Evolutionary conservation across 768 basidiomycete species (phyloP), one percentile per base, ranked within the genome.

Genomic region (Hirschioporus abietinus): DNA sequence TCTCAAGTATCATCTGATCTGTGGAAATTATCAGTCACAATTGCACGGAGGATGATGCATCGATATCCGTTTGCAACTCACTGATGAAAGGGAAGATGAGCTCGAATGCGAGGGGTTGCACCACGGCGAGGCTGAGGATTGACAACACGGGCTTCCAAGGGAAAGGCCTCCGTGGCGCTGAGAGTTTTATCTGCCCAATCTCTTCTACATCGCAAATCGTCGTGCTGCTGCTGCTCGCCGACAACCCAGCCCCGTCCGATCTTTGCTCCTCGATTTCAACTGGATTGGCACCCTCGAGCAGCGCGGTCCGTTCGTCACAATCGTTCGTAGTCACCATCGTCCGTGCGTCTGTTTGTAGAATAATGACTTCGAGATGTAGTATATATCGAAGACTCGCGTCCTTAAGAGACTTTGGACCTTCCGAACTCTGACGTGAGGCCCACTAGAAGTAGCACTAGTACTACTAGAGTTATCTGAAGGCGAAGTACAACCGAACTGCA

Each of bases 1-100:
- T 65, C 57, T 71, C 70, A 12, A 71, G 60, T 27, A 71, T 64
- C 70, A 71, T 71, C 52, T 71, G 69, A 57, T 70, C 66, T 20
- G 8, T 30, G 30, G 30, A 30, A 3, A 67, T 42, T 34, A 65
- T 68, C 63, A 63, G 24, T 59, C 65, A n/a, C 63, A 23, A 10
- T 15, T 20, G 42, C 15, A 15, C 42, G 12, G 42, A 52, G 42
- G 42, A 52, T 15, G 58, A 26, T 23, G n/a, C n/a, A 66, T 52
- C 15, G 66, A 64, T 15, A 8, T 17, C 7, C 35, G 10, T n/a
- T 35, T 17, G 58, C 3, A 17, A 61, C 60, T 61, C 23, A 61
- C 60, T 61, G 23, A 61, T 34, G 60, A 61, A 61, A 3, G 60
- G 60, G 60, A 61, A 61, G 15, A 61, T 34, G 23, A 69, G 27